Conservation (phyloP, 2,329 filamentous ascomycete species). For the Stachybotrys echinatus region DNA sequence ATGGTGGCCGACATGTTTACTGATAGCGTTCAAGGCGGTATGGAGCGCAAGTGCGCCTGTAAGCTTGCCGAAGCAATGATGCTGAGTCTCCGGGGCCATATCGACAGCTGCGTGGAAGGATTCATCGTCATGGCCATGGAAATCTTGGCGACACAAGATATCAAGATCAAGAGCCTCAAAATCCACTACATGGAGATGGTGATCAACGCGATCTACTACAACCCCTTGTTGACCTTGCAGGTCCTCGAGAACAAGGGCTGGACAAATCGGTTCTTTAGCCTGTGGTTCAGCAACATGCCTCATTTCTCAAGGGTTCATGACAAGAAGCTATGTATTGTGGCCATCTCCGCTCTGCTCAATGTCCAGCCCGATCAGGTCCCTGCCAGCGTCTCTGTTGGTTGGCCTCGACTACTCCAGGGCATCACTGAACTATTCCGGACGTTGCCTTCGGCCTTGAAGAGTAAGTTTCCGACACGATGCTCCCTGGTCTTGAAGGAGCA, state of each 20-base stretch:
- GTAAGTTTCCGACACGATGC: constrained; percentile 40
- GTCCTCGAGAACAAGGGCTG: constrained; percentile 86
- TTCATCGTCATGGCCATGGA: constrained; percentile 89
- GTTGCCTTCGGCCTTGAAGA: constrained; percentile 79
- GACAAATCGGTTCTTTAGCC: constrained; percentile 98
- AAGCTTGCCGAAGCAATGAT: constrained; percentile 97
- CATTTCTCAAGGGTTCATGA: constrained; percentile 92
- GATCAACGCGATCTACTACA: constrained; percentile 98
- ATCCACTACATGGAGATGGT: constrained; percentile 99
- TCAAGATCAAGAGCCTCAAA: constrained; percentile 87
- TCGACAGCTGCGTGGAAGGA: constrained; percentile 81
- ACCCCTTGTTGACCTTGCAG: constrained; percentile 76
- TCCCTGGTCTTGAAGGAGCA: too few species aligned
- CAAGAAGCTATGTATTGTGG: constrained; percentile 96
- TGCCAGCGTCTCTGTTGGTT: constrained; percentile 87
- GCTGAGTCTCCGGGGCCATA: constrained; percentile 83
- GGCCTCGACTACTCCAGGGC: constrained; percentile 84
- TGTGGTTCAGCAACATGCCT: constrained; percentile 97
- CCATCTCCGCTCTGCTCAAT: constrained; percentile 80
- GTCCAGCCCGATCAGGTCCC: constrained; percentile 79
- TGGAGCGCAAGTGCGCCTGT: constrained; percentile 94
- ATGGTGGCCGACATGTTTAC: constrained; percentile 96
- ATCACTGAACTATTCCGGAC: constrained; percentile 90
- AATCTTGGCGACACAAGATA: constrained; percentile 67
- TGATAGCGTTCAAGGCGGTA: constrained; percentile 85